phyloP scores from a whole-genome alignment of 2,329 filamentous ascomycete genomes.

The Talaromyces funiculosus region DNA sequence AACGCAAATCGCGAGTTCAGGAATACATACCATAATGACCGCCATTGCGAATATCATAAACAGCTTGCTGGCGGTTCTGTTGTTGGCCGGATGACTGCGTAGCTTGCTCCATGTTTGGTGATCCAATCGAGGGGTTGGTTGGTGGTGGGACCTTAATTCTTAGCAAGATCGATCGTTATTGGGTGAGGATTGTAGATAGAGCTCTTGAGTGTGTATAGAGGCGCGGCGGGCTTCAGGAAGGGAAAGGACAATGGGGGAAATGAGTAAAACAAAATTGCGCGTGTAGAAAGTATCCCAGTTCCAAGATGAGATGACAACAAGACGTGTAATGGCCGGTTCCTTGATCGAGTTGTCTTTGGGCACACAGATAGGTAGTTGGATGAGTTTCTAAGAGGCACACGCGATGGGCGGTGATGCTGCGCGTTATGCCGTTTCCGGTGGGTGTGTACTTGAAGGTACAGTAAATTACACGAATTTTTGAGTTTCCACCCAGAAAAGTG shows the following conservation, averaged over 20 bases:
- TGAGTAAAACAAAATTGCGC: not conserved
- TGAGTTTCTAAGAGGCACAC: constrained; percentile 1
- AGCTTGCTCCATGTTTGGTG: constrained; percentile 49
- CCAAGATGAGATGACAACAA: not conserved
- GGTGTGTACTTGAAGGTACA: not conserved
- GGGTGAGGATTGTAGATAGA: constrained; percentile 3
- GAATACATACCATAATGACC: constrained; percentile 66
- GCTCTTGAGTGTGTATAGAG: not conserved
- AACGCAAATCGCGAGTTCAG: constrained; percentile 9
- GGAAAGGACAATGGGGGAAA: not conserved
- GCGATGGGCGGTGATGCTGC: constrained; percentile 8
- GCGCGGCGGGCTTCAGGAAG: not conserved
- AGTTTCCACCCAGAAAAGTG: not conserved
- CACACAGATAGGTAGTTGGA: constrained; percentile 1
- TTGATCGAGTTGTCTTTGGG: not conserved
- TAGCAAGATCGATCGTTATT: constrained; percentile 7
- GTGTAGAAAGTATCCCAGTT: not conserved
- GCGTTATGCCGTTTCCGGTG: constrained; percentile 10
- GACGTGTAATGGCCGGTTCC: not conserved
- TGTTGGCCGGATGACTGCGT: constrained; percentile 53
- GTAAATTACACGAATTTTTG: not conserved
- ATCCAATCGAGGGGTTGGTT: constrained; percentile 9
- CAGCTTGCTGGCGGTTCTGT: constrained; percentile 55
- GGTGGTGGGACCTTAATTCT: constrained; percentile 8
- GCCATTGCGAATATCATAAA: constrained; percentile 68